Percentiles rank a stretch among this genome's conserved stretches.
Evolutionary conservation across 805 yeast species (phyloP).

Genomic region (Ogataea populi-albae): DNA sequence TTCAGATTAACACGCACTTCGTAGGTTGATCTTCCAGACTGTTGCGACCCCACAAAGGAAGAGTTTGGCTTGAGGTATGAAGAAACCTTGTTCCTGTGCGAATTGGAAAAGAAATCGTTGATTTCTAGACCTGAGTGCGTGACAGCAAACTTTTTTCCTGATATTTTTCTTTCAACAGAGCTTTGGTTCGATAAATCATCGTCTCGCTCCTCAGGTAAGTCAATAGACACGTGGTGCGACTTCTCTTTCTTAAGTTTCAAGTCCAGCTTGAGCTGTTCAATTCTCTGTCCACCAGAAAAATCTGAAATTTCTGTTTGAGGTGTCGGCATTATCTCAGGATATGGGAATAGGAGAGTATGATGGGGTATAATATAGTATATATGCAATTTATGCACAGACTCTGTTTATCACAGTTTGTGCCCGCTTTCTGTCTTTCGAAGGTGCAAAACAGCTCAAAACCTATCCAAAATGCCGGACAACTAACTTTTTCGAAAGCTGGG

Average conservation of each 20-base stretch:
- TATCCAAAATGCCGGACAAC: no score
- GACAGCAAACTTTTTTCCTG: no score
- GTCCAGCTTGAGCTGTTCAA: conserved; percentile 12
- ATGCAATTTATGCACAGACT: no score
- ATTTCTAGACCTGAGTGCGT: conserved; percentile 4
- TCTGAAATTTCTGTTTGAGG: conserved; percentile 1
- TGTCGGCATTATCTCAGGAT: conserved; percentile 1
- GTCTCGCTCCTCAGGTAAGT: no score
- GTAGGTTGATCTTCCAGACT: conserved; percentile 61
- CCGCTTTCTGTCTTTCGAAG: no score
- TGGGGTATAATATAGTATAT: no score
- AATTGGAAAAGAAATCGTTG: conserved; percentile 20
- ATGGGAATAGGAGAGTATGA: no score
- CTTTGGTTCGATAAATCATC: no score
- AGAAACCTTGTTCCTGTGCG: conserved; percentile 19
- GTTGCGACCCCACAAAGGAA: conserved; percentile 64
- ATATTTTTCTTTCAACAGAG: no score
- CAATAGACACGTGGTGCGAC: background rate
- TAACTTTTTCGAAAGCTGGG: no score
- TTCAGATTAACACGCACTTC: conserved; percentile 68
- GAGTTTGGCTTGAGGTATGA: conserved; percentile 61
- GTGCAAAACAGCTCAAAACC: no score
- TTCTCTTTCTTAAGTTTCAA: conserved; percentile 6
- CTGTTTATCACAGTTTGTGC: no score
- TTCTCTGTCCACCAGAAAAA: conserved; percentile 5